Base-by-base conservation (phyloP, 2,329 filamentous ascomycete genomes). In the Trichophyton simii region DNA sequence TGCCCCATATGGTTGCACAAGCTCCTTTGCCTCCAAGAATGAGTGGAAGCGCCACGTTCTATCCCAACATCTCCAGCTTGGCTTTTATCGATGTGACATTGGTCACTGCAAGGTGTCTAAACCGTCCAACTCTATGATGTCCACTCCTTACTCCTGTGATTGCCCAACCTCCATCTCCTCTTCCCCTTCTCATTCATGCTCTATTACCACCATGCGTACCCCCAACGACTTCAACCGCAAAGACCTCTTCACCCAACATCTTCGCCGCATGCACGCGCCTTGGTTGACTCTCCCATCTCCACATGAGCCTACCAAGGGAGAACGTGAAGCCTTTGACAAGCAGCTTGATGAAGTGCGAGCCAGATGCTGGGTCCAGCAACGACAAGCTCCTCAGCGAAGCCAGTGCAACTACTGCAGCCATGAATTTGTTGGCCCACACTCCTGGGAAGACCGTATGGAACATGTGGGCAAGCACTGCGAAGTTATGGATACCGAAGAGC, bases 31-130 rank as follows among this genome's bases (percentile, higher is more conserved):
- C 2, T 86, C 82, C 66, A 96, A 95, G 76, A 96, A 96, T 71
- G 91, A 96, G 72, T 96, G 92, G 92, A 96, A 96, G 73, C 84
- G 92, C 0, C 92, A 97, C 70, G 84, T 92, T 68, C 77, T 79
- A 36, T 88, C 87, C 0, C 88, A 95, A 70, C 92, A 97, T 70
- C 78, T 96, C 22, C 82, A 86, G 60, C 78, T 89, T 2, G 77
- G 82, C 52, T 88, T 85, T 74, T 96, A 86, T 83, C 79, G 87
- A 62, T 97, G 91, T 75, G 81, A 85, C 65, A 77, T 87, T 36
- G 87, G 83, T 63, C 69, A 73, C 6, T 87, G 84, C 70, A 71
- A 72, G 62, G n/a, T 63, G n/a, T 41, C 70, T 65, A n/a, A 66
- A 70, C 22, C 11, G 62, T 57, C 57, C 61, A 67, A 68, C 18